Evolutionary conservation across 768 basidiomycete genomes (phyloP), one percentile per base, ranked within the genome.

Genomic region (Lentinus brumalis): DNA sequence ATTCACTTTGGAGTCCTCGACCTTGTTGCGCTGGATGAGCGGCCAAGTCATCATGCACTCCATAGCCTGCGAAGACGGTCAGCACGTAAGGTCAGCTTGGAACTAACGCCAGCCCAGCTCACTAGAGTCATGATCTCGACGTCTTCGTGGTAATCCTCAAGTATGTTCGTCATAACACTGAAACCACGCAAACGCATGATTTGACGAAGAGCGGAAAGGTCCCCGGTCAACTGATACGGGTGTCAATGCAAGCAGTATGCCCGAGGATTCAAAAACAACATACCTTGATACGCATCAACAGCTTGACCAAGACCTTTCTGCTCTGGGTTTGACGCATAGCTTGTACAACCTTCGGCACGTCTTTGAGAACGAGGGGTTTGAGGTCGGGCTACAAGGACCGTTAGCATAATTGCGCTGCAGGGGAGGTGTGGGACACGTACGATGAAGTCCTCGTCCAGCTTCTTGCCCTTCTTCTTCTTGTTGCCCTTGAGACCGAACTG

Each of bases 181-280:
- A 96, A 92, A 2, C 96, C 96, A 70, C 97, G 93, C 69, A 98
- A 78, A 5, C 94, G 89, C 86, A 97, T 89, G 50, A 98, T 81
- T 71, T 94, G 87, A 32, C 92, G 81, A 29, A 94, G 78, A 12
- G 93, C 86, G 0, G 85, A 79, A 46, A 85, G 81, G 62, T 96
- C 93, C 41, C 89, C 86, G 2, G 96, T 96, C 59, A 96, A 87
- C 95, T 96, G 64, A 35, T 56, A 11, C 16, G 3, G 46, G 30
- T 10, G 11, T 7, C 35, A 47, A 15, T 41, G 32, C 52, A 45
- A 44, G 14, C n/a, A 26, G 8, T 21, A 11, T 26, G 12, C 4
- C 6, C 21, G 46, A 49, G 14, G 7, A 31, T 26, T 26, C 11
- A 18, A 11, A 7, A 15, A 11, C 29, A 3, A 14, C 73, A 18